Conservation (phyloP, 2,329 filamentous ascomycete genomes). For the Talaromyces atroroseus region DNA sequence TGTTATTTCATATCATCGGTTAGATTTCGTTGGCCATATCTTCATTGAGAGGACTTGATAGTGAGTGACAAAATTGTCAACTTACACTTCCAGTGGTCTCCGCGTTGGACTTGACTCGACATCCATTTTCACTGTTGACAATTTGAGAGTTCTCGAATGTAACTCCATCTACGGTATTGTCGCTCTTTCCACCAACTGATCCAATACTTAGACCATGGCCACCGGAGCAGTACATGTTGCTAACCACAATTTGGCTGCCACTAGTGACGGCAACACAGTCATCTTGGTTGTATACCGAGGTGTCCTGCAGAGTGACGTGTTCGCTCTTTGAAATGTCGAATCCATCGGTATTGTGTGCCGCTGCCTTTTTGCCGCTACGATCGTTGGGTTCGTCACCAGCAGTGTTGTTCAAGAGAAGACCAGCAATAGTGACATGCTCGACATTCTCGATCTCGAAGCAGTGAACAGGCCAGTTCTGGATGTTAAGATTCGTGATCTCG, state of each 20-base stretch:
- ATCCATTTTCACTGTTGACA: conserved; percentile 45
- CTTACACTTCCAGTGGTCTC: background rate
- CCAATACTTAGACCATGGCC: conserved; percentile 58
- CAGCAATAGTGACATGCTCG: conserved; percentile 47
- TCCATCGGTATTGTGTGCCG: conserved; percentile 52
- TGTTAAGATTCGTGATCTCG: conserved; percentile 25
- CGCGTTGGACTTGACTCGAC: background rate
- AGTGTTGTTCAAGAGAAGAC: conserved; percentile 53
- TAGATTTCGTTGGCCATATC: too few relatives aligned
- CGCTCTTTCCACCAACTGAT: conserved; percentile 51
- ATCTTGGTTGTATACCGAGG: conserved; percentile 56
- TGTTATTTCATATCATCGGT: background rate
- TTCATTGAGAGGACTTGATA: too few relatives aligned
- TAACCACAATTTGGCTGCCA: conserved; percentile 32
- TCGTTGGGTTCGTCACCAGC: conserved; percentile 40
- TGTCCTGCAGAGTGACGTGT: conserved; percentile 48
- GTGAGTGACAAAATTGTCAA: too few relatives aligned
- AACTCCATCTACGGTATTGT: conserved; percentile 53
- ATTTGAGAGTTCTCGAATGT: conserved; percentile 47
- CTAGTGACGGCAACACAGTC: conserved; percentile 48
- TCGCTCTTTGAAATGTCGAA: conserved; percentile 52
- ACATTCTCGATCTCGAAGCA: conserved; percentile 32
- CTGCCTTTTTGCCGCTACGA: conserved; percentile 21
- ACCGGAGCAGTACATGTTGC: conserved; percentile 43
- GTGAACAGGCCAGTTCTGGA: conserved; percentile 31